Evolutionary conservation across 306 rosid species (phyloP), one percentile per base, ranked within the genome.

Genomic region (Trifolium subterraneum): DNA sequence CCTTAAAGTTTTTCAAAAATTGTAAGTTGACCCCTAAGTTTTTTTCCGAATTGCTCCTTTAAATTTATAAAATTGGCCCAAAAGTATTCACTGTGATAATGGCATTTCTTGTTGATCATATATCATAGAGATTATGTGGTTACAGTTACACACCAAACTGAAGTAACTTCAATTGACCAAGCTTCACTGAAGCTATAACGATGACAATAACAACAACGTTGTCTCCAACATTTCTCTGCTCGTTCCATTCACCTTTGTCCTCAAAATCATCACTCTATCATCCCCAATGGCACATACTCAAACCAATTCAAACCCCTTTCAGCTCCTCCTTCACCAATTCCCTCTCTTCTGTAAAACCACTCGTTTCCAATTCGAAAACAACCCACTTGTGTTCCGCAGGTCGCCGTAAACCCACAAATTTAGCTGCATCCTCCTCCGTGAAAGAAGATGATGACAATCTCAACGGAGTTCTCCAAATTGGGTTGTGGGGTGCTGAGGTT

Each of bases 401-500:
- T 56, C 92, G 86, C 33, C 78, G 88, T 48, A 82, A 83, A 54
- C 72, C 91, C 58, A 60, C 67, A n/a, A 56, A 77, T 7, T 13
- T 67, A 12, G 15, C 73, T 25, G 36, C 76, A 1, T 12, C 86
- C 6, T 72, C 66, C 2, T 35, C 80, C 0, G 4, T 16, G 12
- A 78, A 77, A 19, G 89, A 68, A 5, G 56, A 69, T 11, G 79
- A 87, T 39, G 80, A 8, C 10, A 64, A 78, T 59, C 12, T 74
- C 0, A 83, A 81, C 54, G 76, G 78, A 29, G 22, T 83, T 72
- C 79, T 88, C 71, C 91, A 70, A 78, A 61, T 69, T 65, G 36
- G 71, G 73, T 65, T 88, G 45, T 91, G 97, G 98, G 78, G 82
- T 20, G 85, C 90, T 10, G 98, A 84, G 68, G 92, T 71, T 23